Evolutionary conservation across 2,329 filamentous ascomycete species (phyloP), one percentile per base, ranked within the genome.

Genomic region (Metarhizium robertsii): DNA sequence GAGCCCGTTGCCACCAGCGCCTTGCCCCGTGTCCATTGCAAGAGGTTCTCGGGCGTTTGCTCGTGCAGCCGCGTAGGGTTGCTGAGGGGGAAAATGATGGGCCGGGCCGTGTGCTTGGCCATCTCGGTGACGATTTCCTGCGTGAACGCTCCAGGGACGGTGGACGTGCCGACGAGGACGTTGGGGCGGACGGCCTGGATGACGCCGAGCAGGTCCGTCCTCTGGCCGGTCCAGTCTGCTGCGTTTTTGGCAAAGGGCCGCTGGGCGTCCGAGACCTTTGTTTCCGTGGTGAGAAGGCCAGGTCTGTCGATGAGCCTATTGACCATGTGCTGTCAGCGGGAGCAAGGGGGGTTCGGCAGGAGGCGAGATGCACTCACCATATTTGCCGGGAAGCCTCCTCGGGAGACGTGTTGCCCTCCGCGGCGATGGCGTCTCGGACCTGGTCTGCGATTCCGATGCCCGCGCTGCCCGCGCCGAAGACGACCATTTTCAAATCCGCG

Each of bases 361-460:
- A 20, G 5, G 61, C 14, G 38, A 25, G 3, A 25, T 25, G 4
- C 25, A 3, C 69, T 55, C 71, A 88, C 86, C 87, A 95, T 43
- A 95, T 92, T 59, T 92, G 87, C 65, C 84, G 83, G 1, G 81
- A 76, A 0, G 89, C 89, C n/a, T 91, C 87, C n/a, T 86, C 79
- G 58, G 84, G 87, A 38, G 77, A 79, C 57, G 87, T 86, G 2
- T 75, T 73, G 2, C 80, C 79, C 62, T 91, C 83, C 0, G 86
- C 75, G 0, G 83, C 83, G 54, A 95, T 92, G 0, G 90, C 88
- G 62, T 92, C 88, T 16, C 85, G 77, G 6, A 95, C 81, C 64
- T 95, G 89, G 61, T 95, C 90, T 2, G 90, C 90, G 55, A 95
- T 95, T 2, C 90, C 90, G 0, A 86, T 88, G 1, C 90, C 90